Percentiles rank a stretch among this genome's conserved stretches.
Conservation (phyloP, 2,329 filamentous ascomycete genomes). For the Diplodia sapinea region DNA sequence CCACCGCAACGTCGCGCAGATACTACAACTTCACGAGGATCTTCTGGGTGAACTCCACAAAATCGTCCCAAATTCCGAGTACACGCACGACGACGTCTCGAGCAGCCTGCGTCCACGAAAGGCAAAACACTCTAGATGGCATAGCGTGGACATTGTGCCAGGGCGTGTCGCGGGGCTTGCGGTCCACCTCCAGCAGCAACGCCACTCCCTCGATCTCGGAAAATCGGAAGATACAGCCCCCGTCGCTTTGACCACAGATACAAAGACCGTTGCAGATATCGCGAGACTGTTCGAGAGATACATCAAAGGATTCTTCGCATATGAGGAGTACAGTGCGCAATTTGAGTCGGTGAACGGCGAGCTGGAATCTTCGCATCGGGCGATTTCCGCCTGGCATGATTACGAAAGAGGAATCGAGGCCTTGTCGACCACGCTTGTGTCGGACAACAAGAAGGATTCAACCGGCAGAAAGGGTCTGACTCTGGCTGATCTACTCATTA, state of each 20-base stretch:
- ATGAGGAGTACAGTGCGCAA: constrained; percentile 90
- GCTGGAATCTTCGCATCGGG: constrained; percentile 70
- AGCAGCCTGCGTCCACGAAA: constrained; percentile 36
- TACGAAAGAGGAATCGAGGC: constrained; percentile 88
- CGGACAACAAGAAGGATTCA: constrained; percentile 68
- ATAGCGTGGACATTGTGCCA: constrained; percentile 55
- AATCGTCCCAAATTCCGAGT: constrained; percentile 69
- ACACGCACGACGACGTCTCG: constrained; percentile 43
- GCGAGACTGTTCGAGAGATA: constrained; percentile 63
- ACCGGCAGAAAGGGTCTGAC: constrained; percentile 77
- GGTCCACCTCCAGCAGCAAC: constrained; percentile 44
- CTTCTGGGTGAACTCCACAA: constrained; percentile 76
- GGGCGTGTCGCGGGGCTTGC: constrained; percentile 45
- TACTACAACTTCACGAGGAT: constrained; percentile 82
- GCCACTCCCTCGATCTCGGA: constrained; percentile 55
- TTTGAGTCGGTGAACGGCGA: constrained; percentile 86
- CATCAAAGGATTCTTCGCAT: constrained; percentile 82
- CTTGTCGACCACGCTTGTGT: constrained; percentile 74
- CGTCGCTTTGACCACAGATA: constrained; percentile 54
- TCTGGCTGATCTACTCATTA: constrained; percentile 85
- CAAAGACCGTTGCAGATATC: constrained; percentile 60
- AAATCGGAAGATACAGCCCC: constrained; percentile 48
- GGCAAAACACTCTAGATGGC: constrained; percentile 54
- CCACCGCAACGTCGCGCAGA: constrained; percentile 77
- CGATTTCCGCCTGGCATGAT: constrained; percentile 73